A percentile compares a stretch with the other conserved stretches of the same genome.
Evolutionary conservation across 169 alveolate species (phyloP).

Genomic region (Sarcocystis neurona): DNA sequence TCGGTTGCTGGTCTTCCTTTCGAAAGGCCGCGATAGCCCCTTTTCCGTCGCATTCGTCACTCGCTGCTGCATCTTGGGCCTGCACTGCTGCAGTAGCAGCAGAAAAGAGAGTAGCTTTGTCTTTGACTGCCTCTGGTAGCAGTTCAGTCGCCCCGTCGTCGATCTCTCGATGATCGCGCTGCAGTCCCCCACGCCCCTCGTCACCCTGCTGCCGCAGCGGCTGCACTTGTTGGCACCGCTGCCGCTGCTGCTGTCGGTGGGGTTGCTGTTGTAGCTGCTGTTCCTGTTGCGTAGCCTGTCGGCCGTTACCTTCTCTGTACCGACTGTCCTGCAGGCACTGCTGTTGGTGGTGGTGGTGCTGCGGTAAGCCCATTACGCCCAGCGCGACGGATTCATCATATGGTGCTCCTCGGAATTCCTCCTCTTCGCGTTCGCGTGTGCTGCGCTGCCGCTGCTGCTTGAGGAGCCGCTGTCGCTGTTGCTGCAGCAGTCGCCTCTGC

Average conservation of each 20-base stretch:
- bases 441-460: not conserved
- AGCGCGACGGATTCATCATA: not conserved
- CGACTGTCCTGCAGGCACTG: no score
- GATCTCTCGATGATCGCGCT: not conserved
- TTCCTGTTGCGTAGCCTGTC: not conserved
- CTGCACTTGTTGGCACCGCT: not conserved
- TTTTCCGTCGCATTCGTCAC: not conserved
- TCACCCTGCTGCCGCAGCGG: not conserved
- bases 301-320: not conserved
- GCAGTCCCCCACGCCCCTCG: not conserved
- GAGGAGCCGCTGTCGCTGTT: not conserved
- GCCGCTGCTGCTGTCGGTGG: not conserved
- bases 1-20: not conserved
- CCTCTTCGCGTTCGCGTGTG: not conserved
- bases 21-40: not conserved
- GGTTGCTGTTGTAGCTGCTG: constrained; percentile 20
- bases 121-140: not conserved
- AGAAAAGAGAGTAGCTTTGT: not conserved
- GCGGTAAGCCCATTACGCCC: not conserved
- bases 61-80: not conserved
- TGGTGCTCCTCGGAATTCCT: not conserved
- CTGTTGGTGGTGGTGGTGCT: no score
- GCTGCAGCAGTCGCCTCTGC: no score
- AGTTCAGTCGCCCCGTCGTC: not conserved
- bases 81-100: not conserved